Conservation (phyloP, 179 eudicot species). For the Heliamphora pulchella region DNA sequence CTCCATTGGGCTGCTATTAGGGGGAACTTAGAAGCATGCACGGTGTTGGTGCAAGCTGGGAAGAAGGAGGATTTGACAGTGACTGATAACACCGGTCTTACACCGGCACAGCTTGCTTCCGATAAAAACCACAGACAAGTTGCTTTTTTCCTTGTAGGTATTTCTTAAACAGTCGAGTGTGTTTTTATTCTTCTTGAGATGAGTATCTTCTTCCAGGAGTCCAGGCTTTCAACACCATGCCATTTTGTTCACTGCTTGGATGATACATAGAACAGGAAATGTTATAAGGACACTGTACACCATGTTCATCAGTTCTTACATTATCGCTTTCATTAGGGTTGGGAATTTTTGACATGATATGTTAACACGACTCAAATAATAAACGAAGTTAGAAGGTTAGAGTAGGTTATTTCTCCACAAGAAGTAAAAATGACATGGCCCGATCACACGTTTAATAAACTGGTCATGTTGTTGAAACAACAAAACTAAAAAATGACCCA, state of each 20-base stretch:
- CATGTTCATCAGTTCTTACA: not conserved
- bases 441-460: too few relatives aligned
- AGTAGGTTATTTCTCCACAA: too few relatives aligned
- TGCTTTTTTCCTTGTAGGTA: conserved; percentile 99
- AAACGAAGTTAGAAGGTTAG: too few relatives aligned
- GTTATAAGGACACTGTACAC: not conserved
- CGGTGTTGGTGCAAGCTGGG: conserved; percentile 94
- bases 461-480: too few relatives aligned
- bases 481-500: too few relatives aligned
- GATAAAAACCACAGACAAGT: conserved; percentile 98
- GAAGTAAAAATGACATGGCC: too few relatives aligned
- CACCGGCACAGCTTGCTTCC: conserved; percentile 96
- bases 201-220: not conserved
- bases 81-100: conserved; percentile 87
- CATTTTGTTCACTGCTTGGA: conserved; percentile 6
- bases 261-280: not conserved
- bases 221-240: not conserved
- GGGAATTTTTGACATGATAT: too few relatives aligned
- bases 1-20: conserved; percentile 99
- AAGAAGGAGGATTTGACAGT: conserved; percentile 85
- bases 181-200: conserved; percentile 5
- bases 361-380: too few relatives aligned
- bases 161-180: conserved; percentile 16
- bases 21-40: conserved; percentile 97
- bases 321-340: not conserved